Conservation (phyloP, 768 basidiomycete species). For the Pulveroboletus frians region DNA sequence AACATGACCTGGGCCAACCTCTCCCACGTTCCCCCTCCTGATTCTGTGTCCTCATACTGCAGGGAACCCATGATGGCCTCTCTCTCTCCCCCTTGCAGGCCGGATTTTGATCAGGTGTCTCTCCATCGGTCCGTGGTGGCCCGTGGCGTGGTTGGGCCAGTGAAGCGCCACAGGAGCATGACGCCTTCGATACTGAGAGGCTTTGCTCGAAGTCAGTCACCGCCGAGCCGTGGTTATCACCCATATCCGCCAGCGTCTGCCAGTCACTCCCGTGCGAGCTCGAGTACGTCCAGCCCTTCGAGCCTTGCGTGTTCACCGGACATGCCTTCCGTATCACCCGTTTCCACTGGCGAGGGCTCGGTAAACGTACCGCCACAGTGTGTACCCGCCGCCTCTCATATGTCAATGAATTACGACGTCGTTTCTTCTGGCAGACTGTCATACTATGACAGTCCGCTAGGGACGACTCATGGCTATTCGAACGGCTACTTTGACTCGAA, state of each 20-base stretch:
- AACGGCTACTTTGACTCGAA: constrained; percentile 20
- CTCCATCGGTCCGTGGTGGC: constrained; percentile 22
- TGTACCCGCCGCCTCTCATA: constrained; percentile 14
- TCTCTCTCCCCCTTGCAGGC: constrained; percentile 61
- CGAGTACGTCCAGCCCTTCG: constrained; percentile 29
- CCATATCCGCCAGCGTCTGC: constrained; percentile 41
- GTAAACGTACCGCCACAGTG: constrained; percentile 19
- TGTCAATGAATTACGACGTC: constrained; percentile 19
- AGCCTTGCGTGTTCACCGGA: constrained; percentile 28
- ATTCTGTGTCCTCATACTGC: constrained; percentile 29
- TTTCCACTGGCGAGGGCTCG: constrained; percentile 12
- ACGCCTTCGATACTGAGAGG: constrained; percentile 60
- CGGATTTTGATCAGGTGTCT: constrained; percentile 50
- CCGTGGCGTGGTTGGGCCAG: constrained; percentile 47
- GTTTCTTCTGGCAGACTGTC: constrained; percentile 26
- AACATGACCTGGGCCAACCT: constrained; percentile 23
- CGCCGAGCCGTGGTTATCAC: constrained; percentile 48
- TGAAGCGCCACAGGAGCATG: constrained; percentile 69
- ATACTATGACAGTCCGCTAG: constrained; percentile 24
- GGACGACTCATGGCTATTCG: constrained; percentile 19
- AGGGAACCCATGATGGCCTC: constrained; percentile 41
- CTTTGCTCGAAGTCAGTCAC: constrained; percentile 46
- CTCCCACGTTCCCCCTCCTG: constrained; percentile 13
- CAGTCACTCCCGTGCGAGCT: constrained; percentile 27
- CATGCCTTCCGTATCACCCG: constrained; percentile 18